A percentile compares a stretch with the other conserved stretches of the same genome.
These are phyloP conservation scores for Colletotrichum musicola DNA, from an alignment of 2,329 filamentous ascomycete genomes.

Conservation along the genomic window DNA sequence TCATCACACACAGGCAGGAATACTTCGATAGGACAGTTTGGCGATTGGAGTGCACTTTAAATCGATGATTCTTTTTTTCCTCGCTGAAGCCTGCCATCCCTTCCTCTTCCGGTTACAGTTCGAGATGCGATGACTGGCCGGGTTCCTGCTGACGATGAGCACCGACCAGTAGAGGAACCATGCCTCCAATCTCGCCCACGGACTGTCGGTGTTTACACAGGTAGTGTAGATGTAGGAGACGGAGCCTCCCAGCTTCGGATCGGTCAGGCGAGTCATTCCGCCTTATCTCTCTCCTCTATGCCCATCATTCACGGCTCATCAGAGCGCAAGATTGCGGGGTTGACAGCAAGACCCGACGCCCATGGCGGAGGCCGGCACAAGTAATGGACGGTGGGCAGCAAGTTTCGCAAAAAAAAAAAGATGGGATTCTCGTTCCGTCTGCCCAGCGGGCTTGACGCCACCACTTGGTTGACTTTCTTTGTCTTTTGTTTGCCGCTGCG, in stretches of 20 bases:
- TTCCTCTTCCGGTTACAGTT: background rate
- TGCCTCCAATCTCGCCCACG: conserved; percentile 21
- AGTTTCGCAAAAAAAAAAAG: conserved; percentile 9
- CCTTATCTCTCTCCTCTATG: background rate
- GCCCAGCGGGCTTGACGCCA: conserved; percentile 4
- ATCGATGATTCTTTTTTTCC: conserved; percentile 47
- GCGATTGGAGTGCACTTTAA: conserved; percentile 65
- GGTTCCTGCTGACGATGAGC: conserved; percentile 14
- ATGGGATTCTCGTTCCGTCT: conserved; percentile 24
- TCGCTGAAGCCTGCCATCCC: conserved; percentile 7
- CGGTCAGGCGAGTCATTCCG: conserved; percentile 26
- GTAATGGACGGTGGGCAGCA: conserved; percentile 18
- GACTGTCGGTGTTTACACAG: conserved; percentile 8
- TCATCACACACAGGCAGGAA: conserved; percentile 53
- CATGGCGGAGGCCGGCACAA: conserved; percentile 14
- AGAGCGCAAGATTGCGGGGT: background rate
- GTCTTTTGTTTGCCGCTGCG: conserved; percentile 15
- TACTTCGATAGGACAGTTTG: conserved; percentile 63
- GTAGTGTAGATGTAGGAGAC: conserved; percentile 2
- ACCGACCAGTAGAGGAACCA: conserved; percentile 15
- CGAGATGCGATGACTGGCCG: conserved; percentile 7
- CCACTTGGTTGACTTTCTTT: background rate
- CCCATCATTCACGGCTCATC: conserved; percentile 1
- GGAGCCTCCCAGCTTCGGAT: background rate
- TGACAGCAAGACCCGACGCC: background rate